phyloP scores from a whole-genome alignment of 768 basidiomycete genomes.

The Pisolithus tinctorius region DNA sequence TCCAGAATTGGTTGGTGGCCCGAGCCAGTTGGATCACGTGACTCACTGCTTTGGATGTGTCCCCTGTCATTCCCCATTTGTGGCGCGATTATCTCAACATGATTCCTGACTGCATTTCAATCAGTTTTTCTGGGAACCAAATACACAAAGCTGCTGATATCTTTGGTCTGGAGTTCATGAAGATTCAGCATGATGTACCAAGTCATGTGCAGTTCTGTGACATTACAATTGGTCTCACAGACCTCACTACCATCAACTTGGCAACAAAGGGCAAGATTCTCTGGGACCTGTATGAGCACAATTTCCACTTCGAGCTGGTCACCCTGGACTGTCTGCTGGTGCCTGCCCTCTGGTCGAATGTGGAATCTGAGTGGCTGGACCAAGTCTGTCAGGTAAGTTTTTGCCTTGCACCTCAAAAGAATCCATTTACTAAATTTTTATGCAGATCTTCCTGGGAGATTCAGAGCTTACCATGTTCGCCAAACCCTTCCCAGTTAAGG shows the following conservation, averaged over 20 bases:
- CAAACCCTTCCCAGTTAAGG: too few species aligned
- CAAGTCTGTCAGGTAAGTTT: too few species aligned
- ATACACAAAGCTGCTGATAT: not conserved
- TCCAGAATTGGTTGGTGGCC: not conserved
- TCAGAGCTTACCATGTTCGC: too few species aligned
- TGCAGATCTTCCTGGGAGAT: too few species aligned
- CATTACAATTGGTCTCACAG: not conserved
- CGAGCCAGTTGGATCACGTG: not conserved
- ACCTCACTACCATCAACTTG: not conserved
- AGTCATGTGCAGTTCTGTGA: not conserved
- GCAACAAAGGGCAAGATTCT: slow-evolving; percentile 3
- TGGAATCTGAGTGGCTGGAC: too few species aligned
- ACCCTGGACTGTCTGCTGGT: slow-evolving; percentile 5
- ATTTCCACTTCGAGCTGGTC: slow-evolving; percentile 13
- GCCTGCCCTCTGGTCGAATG: not conserved
- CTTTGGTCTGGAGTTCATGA: not conserved
- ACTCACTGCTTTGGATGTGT: not conserved
- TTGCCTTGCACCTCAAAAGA: too few species aligned
- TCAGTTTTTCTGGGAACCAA: not conserved
- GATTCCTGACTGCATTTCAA: not conserved
- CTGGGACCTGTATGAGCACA: slow-evolving; percentile 13
- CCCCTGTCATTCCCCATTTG: not conserved
- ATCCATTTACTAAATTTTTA: too few species aligned
- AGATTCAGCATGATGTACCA: too few species aligned
- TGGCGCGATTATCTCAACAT: not conserved